Percentiles rank a stretch among this genome's conserved stretches.
phyloP scores from a whole-genome alignment of 163 green algal genomes.

The Chloromonas sp. region DNA sequence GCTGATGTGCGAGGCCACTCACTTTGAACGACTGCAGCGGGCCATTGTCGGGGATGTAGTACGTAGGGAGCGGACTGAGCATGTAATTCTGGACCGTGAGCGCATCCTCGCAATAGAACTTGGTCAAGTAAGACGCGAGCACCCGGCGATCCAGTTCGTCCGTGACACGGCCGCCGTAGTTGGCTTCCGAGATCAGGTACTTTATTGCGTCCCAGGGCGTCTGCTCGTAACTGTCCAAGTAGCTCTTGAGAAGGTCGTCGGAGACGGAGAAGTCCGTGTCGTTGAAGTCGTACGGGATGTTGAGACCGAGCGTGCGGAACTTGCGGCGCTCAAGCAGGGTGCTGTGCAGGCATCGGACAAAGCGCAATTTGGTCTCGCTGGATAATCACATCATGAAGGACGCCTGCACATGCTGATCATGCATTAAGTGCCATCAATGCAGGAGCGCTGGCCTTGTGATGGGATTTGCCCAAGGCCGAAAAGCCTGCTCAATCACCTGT shows the following conservation, averaged over 20 bases:
- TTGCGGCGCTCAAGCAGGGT: constrained; percentile 80
- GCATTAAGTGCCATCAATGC: not conserved
- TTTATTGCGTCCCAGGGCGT: constrained; percentile 80
- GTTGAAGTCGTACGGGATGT: constrained; percentile 90
- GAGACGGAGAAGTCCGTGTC: constrained; percentile 81
- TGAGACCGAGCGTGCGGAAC: constrained; percentile 80
- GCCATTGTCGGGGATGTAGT: constrained; percentile 73
- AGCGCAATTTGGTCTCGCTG: too few species aligned
- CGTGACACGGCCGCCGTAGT: constrained; percentile 84
- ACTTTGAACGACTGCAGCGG: constrained; percentile 52
- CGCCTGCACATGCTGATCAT: too few species aligned
- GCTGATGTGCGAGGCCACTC: too few species aligned
- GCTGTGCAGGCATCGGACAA: not conserved
- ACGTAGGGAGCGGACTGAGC: constrained; percentile 62
- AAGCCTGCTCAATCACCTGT: constrained; percentile 29
- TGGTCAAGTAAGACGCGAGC: constrained; percentile 59
- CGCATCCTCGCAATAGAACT: constrained; percentile 81
- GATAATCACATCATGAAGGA: too few species aligned
- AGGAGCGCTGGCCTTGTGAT: not conserved
- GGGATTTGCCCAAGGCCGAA: too few species aligned
- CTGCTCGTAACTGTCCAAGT: constrained; percentile 61
- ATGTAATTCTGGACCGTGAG: constrained; percentile 54
- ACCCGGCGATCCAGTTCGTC: constrained; percentile 77
- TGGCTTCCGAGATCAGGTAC: constrained; percentile 82
- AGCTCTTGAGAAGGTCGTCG: constrained; percentile 74